Percentiles rank a stretch among this genome's conserved stretches.
These are phyloP conservation scores for Monosporozyma siamensis DNA, from an alignment of 805 yeast species.

Conservation along the genomic window DNA sequence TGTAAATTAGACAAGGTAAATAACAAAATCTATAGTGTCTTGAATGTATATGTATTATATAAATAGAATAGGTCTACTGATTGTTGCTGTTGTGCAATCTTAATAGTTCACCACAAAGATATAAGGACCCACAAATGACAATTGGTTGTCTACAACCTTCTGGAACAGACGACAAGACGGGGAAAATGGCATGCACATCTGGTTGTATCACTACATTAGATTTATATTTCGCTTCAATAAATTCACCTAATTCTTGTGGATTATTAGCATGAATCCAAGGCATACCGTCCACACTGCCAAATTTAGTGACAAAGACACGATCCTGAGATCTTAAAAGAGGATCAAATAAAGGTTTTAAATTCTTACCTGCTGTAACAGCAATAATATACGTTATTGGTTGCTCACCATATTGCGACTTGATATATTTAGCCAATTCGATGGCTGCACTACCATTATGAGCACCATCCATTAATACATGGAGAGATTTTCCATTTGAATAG, in stretches of 20 bases:
- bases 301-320: constrained; percentile 50
- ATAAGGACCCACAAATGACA: constrained; percentile 64
- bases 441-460: constrained; percentile 91
- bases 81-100: constrained; percentile 25
- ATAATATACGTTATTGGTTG: constrained; percentile 44
- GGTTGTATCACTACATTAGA: constrained; percentile 21
- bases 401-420: constrained; percentile 28
- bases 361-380: constrained; percentile 72
- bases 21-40: too few species aligned
- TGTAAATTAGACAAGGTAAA: too few species aligned
- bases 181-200: constrained; percentile 13
- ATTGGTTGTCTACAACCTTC: constrained; percentile 17
- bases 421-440: constrained; percentile 49
- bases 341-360: constrained; percentile 40
- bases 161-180: constrained; percentile 2
- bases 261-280: constrained; percentile 71
- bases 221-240: constrained; percentile 22
- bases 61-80: not conserved
- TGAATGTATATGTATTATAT: too few species aligned
- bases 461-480: constrained; percentile 60
- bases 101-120: constrained; percentile 51
- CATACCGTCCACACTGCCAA: constrained; percentile 75
- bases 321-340: constrained; percentile 46
- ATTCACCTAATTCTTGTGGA: constrained; percentile 18
- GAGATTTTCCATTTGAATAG: constrained; percentile 11